These are phyloP conservation scores for Phaeomoniella chlamydospora DNA, from an alignment of 2,329 filamentous ascomycete genomes.

Conservation along the genomic window DNA sequence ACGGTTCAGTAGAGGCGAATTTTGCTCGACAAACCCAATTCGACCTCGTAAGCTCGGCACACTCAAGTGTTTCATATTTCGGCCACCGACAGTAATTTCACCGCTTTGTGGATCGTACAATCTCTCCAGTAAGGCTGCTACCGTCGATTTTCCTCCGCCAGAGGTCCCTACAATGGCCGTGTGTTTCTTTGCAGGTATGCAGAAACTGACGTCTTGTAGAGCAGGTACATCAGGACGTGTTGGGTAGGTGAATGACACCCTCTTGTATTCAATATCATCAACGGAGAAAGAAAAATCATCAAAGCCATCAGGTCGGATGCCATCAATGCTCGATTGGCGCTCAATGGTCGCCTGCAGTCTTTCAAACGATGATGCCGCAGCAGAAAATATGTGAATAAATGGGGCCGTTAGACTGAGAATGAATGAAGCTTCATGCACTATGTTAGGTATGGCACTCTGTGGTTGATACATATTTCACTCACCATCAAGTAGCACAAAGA, in stretches of 20 bases:
- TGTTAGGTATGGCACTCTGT: too few species aligned
- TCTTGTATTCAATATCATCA: conserved; percentile 43
- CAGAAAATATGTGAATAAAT: conserved; percentile 11
- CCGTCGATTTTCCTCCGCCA: conserved; percentile 30
- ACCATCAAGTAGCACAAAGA: conserved; percentile 24
- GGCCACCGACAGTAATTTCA: conserved; percentile 37
- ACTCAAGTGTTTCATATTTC: conserved; percentile 41
- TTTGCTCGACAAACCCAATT: conserved; percentile 54
- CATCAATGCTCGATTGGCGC: conserved; percentile 8
- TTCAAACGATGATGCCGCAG: conserved; percentile 6
- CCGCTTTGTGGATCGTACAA: conserved; percentile 28
- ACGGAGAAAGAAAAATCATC: background rate
- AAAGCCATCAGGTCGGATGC: conserved; percentile 19
- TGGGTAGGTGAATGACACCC: conserved; percentile 62
- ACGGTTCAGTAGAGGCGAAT: conserved; percentile 54
- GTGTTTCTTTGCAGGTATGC: conserved; percentile 20
- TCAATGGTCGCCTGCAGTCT: conserved; percentile 7
- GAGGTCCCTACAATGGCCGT: conserved; percentile 30
- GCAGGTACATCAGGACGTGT: conserved; percentile 21
- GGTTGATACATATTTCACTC: conserved; percentile 4
- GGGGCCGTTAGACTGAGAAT: conserved; percentile 23
- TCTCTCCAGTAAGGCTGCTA: conserved; percentile 26
- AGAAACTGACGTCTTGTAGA: conserved; percentile 18
- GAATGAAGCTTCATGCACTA: conserved; percentile 19
- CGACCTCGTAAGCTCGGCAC: conserved; percentile 44